Base-by-base conservation (phyloP, 2,329 filamentous ascomycete genomes). In the Trichoderma aggressivum region DNA sequence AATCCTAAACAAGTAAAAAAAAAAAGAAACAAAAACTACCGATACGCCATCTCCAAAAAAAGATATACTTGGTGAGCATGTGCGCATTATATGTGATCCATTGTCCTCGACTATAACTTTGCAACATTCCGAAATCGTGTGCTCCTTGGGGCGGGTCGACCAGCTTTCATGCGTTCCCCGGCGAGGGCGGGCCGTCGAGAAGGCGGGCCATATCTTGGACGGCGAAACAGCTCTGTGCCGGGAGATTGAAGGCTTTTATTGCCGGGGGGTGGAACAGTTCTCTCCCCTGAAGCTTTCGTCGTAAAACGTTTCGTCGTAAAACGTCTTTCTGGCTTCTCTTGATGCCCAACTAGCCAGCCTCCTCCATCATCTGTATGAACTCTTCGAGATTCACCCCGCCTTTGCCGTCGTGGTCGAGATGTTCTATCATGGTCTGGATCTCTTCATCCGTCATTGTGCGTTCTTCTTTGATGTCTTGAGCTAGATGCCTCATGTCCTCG, bases 351-450 rank as follows among this genome's bases (percentile, higher is more conserved):
- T 70, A 70, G 47, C 60, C 67, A 72, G 81, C 81, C 76, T 83
- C 81, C 72, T 83, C 81, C 85, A 87, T 87, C 82, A 90, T 88
- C 76, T 89, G 87, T 66, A 90, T 87, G 78, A 92, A 92, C 80
- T 92, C 90, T 71, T 92, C 90, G 75, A 88, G 84, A 74, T 88
- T 89, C 8, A 92, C 90, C 70, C 88, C 94, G 12, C 94, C 94
- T 76, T 97, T 97, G 1, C 94, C 95, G 78, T 97, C 93, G 74
- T 98, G 87, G 83, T 99, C 96, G 84, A 98, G 97, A 82, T 98
- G 95, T 78, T 98, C 94, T 83, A 99, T 96, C 96, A 99, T 99
- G 74, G 94, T 94, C 76, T 89, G 87, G 73, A 99, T 86, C 81
- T 99, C 96, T 77, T 97, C 92, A 78, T 99, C 95, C 76, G 96